Evolutionary conservation across 2,329 filamentous ascomycete species (phyloP), one percentile per base, ranked within the genome.

Genomic region (Phialemoniopsis sp.): DNA sequence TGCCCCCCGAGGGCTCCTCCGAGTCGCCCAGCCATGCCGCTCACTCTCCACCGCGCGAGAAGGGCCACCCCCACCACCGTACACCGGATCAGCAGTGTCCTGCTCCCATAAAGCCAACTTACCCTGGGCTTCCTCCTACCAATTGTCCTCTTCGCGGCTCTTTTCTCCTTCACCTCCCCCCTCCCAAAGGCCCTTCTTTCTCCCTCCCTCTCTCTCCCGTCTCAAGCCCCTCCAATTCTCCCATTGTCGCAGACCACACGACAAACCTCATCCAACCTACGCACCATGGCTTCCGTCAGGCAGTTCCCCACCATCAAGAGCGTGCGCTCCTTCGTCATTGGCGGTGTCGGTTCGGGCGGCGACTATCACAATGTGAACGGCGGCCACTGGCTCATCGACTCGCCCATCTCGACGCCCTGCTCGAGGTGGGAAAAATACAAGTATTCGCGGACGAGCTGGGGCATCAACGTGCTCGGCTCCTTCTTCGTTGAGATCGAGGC

Each of bases 331-430:
- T 89, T 78, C 55, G 72, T 90, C 43, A 85, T 87, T 40, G 73
- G 78, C 41, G 83, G 83, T 38, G 69, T 73, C 14, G 70, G 70
- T 29, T 69, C 70, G 36, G 70, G 85, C 41, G 85, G 86, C 46
- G 87, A 91, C 59, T 96, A 96, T 62, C 90, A 96, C 73, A 95
- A 96, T 73, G 90, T 95, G 54, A 76, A 88, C 48, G 75, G 78
- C 28, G 79, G 80, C 16, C 80, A 85, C 54, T 85, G 80, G 90
- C 72, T 96, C 51, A 86, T 96, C 48, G 90, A 95, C 66, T 85
- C 85, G 45, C 83, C 90, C 51, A 96, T 96, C 58, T 89, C 90
- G 2, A 96, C 89, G 1, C 90, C 90, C 7, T 94, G 90, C 77
- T 91, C 89, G 36, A 78, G 81, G 63, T 95, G 90, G 78, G 87